phyloP scores from a whole-genome alignment of 352 stramenopile species.

The Phytophthora syringae region DNA sequence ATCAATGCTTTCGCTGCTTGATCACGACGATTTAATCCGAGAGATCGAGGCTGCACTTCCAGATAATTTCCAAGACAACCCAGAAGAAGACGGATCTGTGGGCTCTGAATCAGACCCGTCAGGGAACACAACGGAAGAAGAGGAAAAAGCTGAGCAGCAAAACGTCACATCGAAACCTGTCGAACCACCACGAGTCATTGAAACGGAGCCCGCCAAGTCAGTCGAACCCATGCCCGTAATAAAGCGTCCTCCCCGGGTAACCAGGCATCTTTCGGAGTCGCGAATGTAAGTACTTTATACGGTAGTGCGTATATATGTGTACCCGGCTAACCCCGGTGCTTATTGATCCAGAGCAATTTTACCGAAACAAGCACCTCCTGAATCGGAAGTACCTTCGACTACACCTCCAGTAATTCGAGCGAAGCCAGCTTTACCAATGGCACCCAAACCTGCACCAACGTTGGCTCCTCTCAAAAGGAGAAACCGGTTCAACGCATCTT shows the following conservation, averaged over 20 bases:
- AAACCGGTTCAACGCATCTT: slow-evolving; percentile 11
- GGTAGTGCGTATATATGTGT: background rate
- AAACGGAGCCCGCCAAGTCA: slow-evolving; percentile 5
- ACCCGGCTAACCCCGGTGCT: too few species aligned
- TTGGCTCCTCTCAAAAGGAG: slow-evolving; percentile 26
- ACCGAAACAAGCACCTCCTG: slow-evolving; percentile 8
- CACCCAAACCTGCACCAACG: slow-evolving; percentile 10
- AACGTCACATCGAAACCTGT: slow-evolving; percentile 24
- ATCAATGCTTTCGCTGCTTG: slow-evolving; percentile 44
- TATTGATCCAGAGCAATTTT: slow-evolving; percentile 15
- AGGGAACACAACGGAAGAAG: slow-evolving; percentile 69
- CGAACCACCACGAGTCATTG: background rate
- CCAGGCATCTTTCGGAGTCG: slow-evolving; percentile 43
- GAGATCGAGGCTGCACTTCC: slow-evolving; percentile 75
- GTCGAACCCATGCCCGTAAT: background rate
- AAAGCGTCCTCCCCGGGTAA: slow-evolving; percentile 26
- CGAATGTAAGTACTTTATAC: slow-evolving; percentile 34
- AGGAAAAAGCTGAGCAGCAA: slow-evolving; percentile 48
- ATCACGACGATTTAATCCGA: slow-evolving; percentile 62
- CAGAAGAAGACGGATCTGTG: slow-evolving; percentile 54
- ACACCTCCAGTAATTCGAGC: slow-evolving; percentile 1
- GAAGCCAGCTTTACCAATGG: slow-evolving; percentile 1
- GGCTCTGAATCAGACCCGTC: slow-evolving; percentile 81
- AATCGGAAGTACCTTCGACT: slow-evolving; percentile 2
- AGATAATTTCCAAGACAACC: slow-evolving; percentile 48